A percentile compares a stretch with the other conserved stretches of the same genome.
Evolutionary conservation across 371 early-diverging fungal species (phyloP).

Genomic region (Apophysomyces trapeziformis): DNA sequence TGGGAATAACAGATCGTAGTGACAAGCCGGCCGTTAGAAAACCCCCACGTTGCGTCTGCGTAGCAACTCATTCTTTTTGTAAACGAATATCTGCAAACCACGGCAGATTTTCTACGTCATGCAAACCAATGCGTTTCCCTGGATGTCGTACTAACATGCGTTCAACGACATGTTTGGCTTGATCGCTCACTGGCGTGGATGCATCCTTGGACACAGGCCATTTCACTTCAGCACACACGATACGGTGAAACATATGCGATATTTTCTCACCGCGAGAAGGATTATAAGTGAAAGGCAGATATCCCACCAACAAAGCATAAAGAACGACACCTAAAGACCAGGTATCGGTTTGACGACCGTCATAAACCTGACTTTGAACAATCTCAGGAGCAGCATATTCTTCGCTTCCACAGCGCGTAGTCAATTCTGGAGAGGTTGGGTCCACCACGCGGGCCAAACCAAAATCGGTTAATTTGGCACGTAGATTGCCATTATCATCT

Average conservation of each 20-base stretch:
- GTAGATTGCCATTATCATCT: constrained; percentile 37
- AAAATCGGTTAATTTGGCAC: constrained; percentile 73
- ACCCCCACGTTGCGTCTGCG: too few relatives aligned
- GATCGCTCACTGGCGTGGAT: constrained; percentile 17
- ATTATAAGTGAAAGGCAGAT: constrained; percentile 57
- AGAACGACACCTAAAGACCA: constrained; percentile 80
- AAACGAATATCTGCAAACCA: constrained; percentile 31
- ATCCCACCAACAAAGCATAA: constrained; percentile 61
- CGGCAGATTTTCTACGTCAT: constrained; percentile 37
- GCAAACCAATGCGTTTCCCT: constrained; percentile 36
- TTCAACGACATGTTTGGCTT: constrained; percentile 46
- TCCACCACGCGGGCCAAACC: constrained; percentile 66
- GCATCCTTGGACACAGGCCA: constrained; percentile 38
- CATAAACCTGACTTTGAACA: constrained; percentile 66
- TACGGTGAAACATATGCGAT: constrained; percentile 53
- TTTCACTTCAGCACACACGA: constrained; percentile 46
- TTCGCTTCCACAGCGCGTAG: constrained; percentile 71
- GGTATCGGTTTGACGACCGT: constrained; percentile 68
- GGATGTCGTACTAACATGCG: constrained; percentile 43
- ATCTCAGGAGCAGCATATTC: constrained; percentile 90
- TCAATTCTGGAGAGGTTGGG: constrained; percentile 41
- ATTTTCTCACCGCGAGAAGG: constrained; percentile 43
- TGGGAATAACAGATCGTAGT: too few relatives aligned
- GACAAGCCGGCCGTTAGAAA: too few relatives aligned
- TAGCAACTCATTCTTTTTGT: too few relatives aligned